These are phyloP conservation scores for Blastocrithidia nonstop DNA, from an alignment of 208 protist genomes.

Conservation along the genomic window DNA sequence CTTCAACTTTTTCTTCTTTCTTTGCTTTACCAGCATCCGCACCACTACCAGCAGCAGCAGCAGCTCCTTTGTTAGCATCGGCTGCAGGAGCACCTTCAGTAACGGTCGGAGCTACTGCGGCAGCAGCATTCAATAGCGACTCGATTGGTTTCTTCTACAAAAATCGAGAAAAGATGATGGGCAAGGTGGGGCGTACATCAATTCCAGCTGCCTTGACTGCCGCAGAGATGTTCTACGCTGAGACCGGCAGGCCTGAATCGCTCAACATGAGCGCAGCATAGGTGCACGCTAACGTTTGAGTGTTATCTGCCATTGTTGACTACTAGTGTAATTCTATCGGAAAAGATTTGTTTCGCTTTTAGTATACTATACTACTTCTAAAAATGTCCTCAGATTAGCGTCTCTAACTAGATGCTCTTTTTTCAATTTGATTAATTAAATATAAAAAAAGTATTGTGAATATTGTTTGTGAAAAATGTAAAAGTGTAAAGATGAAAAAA, in stretches of 20 bases:
- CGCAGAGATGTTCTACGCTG: slow-evolving; percentile 53
- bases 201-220: slow-evolving; percentile 57
- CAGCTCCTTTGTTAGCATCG: slow-evolving; percentile 14
- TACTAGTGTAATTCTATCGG: too few species aligned
- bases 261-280: slow-evolving; percentile 67
- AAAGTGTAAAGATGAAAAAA: too few species aligned
- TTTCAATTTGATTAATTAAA: too few species aligned
- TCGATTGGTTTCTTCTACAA: slow-evolving; percentile 70
- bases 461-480: too few species aligned
- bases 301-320: slow-evolving; percentile 1
- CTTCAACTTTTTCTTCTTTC: slow-evolving; percentile 60
- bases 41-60: slow-evolving; percentile 14
- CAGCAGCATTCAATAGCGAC: slow-evolving; percentile 34
- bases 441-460: too few species aligned
- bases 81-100: slow-evolving; percentile 17
- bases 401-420: too few species aligned
- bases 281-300: slow-evolving; percentile 67
- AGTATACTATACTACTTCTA: too few species aligned
- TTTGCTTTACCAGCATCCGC: slow-evolving; percentile 7
- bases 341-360: too few species aligned
- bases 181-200: slow-evolving; percentile 45
- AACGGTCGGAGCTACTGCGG: slow-evolving; percentile 19
- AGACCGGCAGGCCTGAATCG: slow-evolving; percentile 54
- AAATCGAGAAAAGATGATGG: slow-evolving; percentile 72
- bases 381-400: too few species aligned